Conservation (phyloP, 1,284 basidiomycete genomes). For the Cutaneotrichosporon sp. region DNA sequence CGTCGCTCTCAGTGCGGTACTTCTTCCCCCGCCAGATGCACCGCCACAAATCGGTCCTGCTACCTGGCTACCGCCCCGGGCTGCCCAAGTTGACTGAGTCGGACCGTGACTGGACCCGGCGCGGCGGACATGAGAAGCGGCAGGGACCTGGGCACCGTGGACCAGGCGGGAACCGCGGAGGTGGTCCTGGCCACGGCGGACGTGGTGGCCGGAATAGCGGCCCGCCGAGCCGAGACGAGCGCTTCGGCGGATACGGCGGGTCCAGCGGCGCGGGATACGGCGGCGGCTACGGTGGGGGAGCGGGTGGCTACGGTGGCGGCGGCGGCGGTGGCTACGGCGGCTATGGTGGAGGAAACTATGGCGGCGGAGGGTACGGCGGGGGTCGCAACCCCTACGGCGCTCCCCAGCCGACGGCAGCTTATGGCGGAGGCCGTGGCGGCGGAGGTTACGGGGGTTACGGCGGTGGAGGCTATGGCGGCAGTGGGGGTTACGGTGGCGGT, state of each 20-base stretch:
- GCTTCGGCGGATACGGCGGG: too few species aligned
- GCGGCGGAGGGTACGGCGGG: constrained; percentile 5
- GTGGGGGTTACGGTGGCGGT: background rate
- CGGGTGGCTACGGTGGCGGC: constrained; percentile 7
- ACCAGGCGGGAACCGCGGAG: constrained; percentile 4
- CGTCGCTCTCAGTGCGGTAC: constrained; percentile 80
- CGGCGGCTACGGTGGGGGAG: constrained; percentile 1
- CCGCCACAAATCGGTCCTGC: constrained; percentile 77
- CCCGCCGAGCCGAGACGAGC: too few species aligned
- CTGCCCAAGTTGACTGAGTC: constrained; percentile 61
- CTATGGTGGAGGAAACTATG: constrained; percentile 5
- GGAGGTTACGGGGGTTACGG: constrained; percentile 5
- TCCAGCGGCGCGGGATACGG: too few species aligned
- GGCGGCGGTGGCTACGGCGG: constrained; percentile 17
- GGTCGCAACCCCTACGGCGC: constrained; percentile 15
- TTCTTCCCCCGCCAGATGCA: constrained; percentile 68
- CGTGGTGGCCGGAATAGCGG: constrained; percentile 49
- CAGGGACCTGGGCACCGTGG: constrained; percentile 36
- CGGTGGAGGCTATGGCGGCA: background rate
- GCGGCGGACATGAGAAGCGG: constrained; percentile 46
- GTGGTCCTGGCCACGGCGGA: constrained; percentile 46
- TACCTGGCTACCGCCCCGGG: constrained; percentile 67
- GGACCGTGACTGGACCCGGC: constrained; percentile 65
- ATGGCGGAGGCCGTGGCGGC: constrained; percentile 7
- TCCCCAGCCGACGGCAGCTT: constrained; percentile 1